Evolutionary conservation across 805 yeast genomes (phyloP).

Genomic region (Wickerhamiella spandovensis): DNA sequence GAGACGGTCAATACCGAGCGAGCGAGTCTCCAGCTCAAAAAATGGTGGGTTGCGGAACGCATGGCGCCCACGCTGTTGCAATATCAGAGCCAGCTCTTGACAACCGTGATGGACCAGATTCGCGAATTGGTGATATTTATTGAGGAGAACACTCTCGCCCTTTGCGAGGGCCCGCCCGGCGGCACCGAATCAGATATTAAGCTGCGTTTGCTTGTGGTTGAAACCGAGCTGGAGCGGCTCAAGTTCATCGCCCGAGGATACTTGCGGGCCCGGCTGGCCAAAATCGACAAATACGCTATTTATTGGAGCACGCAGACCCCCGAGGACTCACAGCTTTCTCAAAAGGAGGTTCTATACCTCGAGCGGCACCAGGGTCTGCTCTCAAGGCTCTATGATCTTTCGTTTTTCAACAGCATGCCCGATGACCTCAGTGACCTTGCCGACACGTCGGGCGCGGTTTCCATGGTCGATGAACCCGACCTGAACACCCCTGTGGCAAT

Average conservation of each 20-base stretch:
- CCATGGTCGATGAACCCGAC: constrained; percentile 72
- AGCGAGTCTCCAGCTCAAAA: constrained; percentile 28
- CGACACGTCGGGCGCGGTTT: constrained; percentile 43
- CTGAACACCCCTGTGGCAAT: constrained; percentile 67
- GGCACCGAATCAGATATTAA: constrained; percentile 32
- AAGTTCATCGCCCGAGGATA: constrained; percentile 72
- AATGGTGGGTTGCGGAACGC: constrained; percentile 73
- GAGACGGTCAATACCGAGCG: not conserved
- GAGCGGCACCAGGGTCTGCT: constrained; percentile 47
- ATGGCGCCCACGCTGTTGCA: constrained; percentile 78
- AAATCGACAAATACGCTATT: constrained; percentile 59
- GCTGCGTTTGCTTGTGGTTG: constrained; percentile 69
- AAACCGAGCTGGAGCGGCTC: constrained; percentile 80
- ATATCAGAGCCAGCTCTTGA: constrained; percentile 49
- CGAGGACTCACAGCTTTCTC: not conserved
- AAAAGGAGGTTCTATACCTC: constrained; percentile 12
- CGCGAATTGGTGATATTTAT: constrained; percentile 62
- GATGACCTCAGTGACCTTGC: constrained; percentile 56
- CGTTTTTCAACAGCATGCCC: constrained; percentile 59
- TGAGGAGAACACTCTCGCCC: constrained; percentile 64
- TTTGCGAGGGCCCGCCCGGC: constrained; percentile 32
- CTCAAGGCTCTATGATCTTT: constrained; percentile 48
- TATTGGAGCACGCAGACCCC: constrained; percentile 33
- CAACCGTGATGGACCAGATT: constrained; percentile 43
- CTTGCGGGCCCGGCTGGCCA: constrained; percentile 55